These are phyloP conservation scores for Alopecurus myosuroides DNA, from an alignment of 176 grass and related monocot species.

Conservation along the genomic window DNA sequence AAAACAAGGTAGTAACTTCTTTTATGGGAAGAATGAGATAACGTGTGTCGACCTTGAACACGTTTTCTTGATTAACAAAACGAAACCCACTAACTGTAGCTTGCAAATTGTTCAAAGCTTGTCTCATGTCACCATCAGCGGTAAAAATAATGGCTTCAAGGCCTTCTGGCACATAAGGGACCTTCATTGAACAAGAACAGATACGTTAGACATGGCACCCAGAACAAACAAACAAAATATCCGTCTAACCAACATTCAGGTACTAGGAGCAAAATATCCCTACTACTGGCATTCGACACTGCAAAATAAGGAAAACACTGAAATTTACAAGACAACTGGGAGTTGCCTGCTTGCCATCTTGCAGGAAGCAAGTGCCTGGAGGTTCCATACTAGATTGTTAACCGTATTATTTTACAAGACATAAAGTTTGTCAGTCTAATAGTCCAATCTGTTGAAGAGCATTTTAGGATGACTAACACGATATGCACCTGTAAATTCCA, in stretches of 20 bases:
- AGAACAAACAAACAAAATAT: not conserved
- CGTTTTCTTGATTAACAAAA: slow-evolving; percentile 96
- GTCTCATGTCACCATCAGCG: slow-evolving; percentile 97
- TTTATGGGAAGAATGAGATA: not conserved
- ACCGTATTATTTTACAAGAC: not conserved
- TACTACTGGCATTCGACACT: not conserved
- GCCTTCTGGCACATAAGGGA: slow-evolving; percentile 84
- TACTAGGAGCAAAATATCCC: not conserved
- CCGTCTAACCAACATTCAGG: not conserved
- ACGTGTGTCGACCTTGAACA: slow-evolving; percentile 62
- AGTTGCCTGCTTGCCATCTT: not conserved
- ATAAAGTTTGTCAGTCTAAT: not conserved
- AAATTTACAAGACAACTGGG: not conserved
- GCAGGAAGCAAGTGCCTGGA: not conserved
- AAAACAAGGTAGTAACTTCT: no score
- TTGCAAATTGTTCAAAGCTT: slow-evolving; percentile 96
- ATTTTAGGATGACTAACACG: not conserved
- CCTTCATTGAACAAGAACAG: slow-evolving; percentile 43
- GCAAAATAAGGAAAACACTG: not conserved
- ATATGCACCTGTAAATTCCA: not conserved
- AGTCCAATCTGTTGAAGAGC: not conserved
- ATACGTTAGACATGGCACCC: not conserved
- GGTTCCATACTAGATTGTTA: not conserved
- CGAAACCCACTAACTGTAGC: slow-evolving; percentile 85
- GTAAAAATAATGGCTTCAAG: slow-evolving; percentile 98